phyloP scores from a whole-genome alignment of 2,329 filamentous ascomycete species.

The Fusarium gaditjirri region DNA sequence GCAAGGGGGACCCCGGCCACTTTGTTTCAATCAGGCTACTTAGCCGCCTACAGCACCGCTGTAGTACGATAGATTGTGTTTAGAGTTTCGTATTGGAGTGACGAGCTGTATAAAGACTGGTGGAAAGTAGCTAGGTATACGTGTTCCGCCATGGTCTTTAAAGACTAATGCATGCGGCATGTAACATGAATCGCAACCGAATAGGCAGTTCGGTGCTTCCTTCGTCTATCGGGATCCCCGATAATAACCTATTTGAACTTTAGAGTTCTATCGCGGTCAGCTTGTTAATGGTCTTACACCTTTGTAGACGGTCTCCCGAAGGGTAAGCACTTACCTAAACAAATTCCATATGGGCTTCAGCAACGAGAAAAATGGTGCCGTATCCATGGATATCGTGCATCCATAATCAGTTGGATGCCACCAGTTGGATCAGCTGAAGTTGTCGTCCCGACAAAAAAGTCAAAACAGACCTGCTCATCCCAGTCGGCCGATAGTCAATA shows the following conservation, averaged over 20 bases:
- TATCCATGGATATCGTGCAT: neutral
- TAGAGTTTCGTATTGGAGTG: slow-evolving; percentile 11
- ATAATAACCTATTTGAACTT: neutral
- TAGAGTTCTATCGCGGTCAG: neutral
- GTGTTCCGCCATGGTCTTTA: neutral
- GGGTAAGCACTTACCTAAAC: neutral
- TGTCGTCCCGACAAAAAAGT: slow-evolving; percentile 12
- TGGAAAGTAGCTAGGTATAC: slow-evolving; percentile 12
- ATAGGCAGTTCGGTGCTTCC: slow-evolving; percentile 13
- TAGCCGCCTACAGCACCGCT: neutral
- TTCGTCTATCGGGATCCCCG: slow-evolving; percentile 9
- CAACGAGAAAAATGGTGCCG: neutral
- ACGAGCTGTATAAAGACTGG: slow-evolving; percentile 14
- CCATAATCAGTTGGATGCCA: neutral
- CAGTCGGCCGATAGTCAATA: neutral
- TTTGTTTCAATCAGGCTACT: slow-evolving; percentile 13
- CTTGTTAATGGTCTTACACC: neutral
- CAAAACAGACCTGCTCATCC: neutral
- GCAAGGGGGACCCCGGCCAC: neutral
- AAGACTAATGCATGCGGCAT: neutral
- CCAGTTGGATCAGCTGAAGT: neutral
- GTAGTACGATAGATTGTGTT: neutral
- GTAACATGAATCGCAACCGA: slow-evolving; percentile 2
- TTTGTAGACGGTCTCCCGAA: slow-evolving; percentile 1
- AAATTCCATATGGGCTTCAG: neutral